A percentile compares a stretch with the other conserved stretches of the same genome.
phyloP scores from a whole-genome alignment of 2,329 filamentous ascomycete genomes.

The Penicillium verrucosum region DNA sequence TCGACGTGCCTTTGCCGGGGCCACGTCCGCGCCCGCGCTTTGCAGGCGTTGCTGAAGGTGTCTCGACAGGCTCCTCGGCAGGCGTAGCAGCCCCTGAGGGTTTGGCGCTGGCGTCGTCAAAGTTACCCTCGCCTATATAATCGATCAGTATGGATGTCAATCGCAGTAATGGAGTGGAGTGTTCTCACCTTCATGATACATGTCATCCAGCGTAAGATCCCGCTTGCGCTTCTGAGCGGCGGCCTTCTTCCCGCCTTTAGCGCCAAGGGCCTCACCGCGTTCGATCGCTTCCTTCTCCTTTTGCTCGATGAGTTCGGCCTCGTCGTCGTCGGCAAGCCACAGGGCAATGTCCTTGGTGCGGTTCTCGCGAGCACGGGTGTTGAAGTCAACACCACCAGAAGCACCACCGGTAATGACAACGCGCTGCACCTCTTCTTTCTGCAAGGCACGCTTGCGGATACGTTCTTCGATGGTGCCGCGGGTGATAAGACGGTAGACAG shows the following conservation, averaged over 20 bases:
- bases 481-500: constrained; percentile 95
- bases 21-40: constrained; percentile 59
- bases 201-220: constrained; percentile 76
- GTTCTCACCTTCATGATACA: constrained; percentile 97
- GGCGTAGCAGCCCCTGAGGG: constrained; percentile 84
- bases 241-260: constrained; percentile 60
- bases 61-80: constrained; percentile 53
- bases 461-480: constrained; percentile 96
- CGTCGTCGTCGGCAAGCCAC: constrained; percentile 97
- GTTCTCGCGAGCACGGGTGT: constrained; percentile 84
- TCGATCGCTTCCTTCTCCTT: constrained; percentile 82
- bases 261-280: constrained; percentile 61
- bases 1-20: constrained; percentile 54
- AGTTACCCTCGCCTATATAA: constrained; percentile 81
- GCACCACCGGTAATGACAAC: constrained; percentile 90
- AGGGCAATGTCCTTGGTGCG: constrained; percentile 96
- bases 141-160: constrained; percentile 7
- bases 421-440: constrained; percentile 98
- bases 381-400: constrained; percentile 87
- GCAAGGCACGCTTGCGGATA: constrained; percentile 91
- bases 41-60: constrained; percentile 39
- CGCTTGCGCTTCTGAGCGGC: constrained; percentile 54
- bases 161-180: background rate
- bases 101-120: constrained; percentile 81
- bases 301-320: constrained; percentile 88